phyloP scores from a whole-genome alignment of 2,329 filamentous ascomycete genomes.

The Pestalotiopsis sp. region DNA sequence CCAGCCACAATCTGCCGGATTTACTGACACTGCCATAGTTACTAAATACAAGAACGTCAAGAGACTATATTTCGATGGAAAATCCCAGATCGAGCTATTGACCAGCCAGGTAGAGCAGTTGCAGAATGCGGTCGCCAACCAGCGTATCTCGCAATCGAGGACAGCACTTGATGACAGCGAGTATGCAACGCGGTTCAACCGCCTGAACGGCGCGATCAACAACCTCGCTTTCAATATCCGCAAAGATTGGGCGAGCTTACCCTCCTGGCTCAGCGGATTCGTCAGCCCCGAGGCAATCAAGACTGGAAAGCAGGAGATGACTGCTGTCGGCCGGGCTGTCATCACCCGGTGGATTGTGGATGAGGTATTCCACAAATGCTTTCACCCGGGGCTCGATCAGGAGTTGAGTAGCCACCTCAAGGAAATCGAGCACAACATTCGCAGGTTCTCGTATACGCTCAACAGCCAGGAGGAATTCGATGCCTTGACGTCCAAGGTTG shows the following conservation, averaged over 20 bases:
- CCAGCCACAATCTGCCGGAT: conserved; percentile 3
- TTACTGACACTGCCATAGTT: conserved; percentile 57
- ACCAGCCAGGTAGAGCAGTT: conserved; percentile 88
- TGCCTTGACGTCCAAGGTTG: conserved; percentile 81
- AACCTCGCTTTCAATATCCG: conserved; percentile 95
- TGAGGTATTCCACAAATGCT: conserved; percentile 87
- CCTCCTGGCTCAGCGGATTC: conserved; percentile 75
- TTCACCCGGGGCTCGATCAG: conserved; percentile 85
- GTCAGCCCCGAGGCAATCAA: conserved; percentile 85
- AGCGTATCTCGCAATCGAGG: conserved; percentile 90
- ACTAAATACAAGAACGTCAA: conserved; percentile 98
- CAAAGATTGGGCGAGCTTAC: conserved; percentile 87
- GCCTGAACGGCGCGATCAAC: conserved; percentile 90
- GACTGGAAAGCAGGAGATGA: conserved; percentile 97
- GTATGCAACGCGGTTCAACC: conserved; percentile 85
- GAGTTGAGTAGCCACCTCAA: conserved; percentile 79
- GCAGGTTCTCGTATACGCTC: conserved; percentile 72
- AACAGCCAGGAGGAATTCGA: conserved; percentile 87
- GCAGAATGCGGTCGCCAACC: conserved; percentile 96
- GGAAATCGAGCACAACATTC: conserved; percentile 84
- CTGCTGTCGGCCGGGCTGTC: conserved; percentile 84
- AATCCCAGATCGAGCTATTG: conserved; percentile 86
- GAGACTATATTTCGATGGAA: conserved; percentile 94
- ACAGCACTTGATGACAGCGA: conserved; percentile 95
- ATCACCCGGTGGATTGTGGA: conserved; percentile 90